Evolutionary conservation across 805 yeast genomes (phyloP).

Genomic region (Wickerhamomyces pijperi): DNA sequence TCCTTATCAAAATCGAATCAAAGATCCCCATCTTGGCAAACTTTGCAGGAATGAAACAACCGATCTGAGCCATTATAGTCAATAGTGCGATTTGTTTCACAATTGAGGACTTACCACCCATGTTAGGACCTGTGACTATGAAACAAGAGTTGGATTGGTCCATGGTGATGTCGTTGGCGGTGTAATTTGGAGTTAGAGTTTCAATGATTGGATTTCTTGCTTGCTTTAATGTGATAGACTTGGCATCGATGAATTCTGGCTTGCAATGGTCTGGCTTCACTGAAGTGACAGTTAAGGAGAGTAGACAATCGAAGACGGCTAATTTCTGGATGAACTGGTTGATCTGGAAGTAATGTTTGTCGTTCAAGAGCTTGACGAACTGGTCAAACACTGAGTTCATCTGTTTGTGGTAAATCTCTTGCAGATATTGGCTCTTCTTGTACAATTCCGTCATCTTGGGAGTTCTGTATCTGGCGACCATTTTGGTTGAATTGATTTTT

Average conservation of each 20-base stretch:
- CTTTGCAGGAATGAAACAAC: constrained; percentile 77
- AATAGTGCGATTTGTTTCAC: constrained; percentile 82
- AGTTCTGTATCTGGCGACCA: constrained; percentile 64
- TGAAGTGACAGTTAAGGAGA: constrained; percentile 63
- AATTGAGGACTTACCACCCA: constrained; percentile 95
- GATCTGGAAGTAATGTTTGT: constrained; percentile 28
- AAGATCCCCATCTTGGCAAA: constrained; percentile 72
- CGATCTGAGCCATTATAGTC: constrained; percentile 77
- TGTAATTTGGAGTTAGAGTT: constrained; percentile 26
- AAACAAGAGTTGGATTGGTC: constrained; percentile 51
- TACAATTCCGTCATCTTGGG: constrained; percentile 43
- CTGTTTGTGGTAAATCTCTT: constrained; percentile 30
- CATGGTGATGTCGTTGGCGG: constrained; percentile 76
- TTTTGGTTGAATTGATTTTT: constrained; percentile 56
- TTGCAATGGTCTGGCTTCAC: constrained; percentile 49
- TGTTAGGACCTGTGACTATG: constrained; percentile 90
- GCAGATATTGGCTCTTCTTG: constrained; percentile 45
- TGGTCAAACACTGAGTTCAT: constrained; percentile 29
- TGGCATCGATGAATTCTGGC: constrained; percentile 48
- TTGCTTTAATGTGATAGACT: constrained; percentile 35
- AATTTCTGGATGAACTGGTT: constrained; percentile 37
- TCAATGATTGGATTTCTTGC: constrained; percentile 92
- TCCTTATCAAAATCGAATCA: constrained; percentile 87
- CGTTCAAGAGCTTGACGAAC: constrained; percentile 36
- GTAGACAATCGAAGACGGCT: constrained; percentile 60